Conservation (phyloP, 202 grass and related monocot genomes). For the Carex arenaria region DNA sequence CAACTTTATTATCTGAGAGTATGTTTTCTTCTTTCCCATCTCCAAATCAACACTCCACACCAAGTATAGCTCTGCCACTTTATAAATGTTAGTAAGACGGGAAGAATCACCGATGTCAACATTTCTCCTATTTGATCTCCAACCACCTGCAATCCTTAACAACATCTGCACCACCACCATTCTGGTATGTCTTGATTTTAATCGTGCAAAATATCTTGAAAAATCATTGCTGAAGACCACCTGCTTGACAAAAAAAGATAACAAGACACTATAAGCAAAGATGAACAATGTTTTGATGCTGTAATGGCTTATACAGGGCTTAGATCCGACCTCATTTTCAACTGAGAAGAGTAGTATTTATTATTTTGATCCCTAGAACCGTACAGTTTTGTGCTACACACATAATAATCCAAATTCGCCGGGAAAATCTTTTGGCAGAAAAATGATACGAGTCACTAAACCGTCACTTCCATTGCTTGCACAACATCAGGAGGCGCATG, state of each 20-base stretch:
- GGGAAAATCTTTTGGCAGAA: too few species aligned
- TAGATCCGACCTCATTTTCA: not conserved
- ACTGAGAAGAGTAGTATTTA: too few species aligned
- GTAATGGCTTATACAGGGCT: not conserved
- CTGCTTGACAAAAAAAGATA: conserved; percentile 17
- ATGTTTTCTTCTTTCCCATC: conserved; percentile 32
- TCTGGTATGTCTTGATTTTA: conserved; percentile 45
- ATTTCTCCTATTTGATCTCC: conserved; percentile 32
- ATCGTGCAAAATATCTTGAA: conserved; percentile 47
- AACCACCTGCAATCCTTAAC: conserved; percentile 51
- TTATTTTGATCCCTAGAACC: too few species aligned
- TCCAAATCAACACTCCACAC: conserved; percentile 67
- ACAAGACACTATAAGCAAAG: not conserved
- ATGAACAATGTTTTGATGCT: not conserved
- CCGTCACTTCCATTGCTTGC: too few species aligned
- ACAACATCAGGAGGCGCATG: too few species aligned
- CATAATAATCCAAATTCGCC: too few species aligned
- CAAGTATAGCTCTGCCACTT: conserved; percentile 44
- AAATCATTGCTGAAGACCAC: conserved; percentile 77
- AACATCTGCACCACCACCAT: conserved; percentile 54
- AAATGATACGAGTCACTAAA: too few species aligned
- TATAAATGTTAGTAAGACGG: conserved; percentile 44
- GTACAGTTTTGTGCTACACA: too few species aligned
- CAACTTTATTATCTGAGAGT: conserved; percentile 63
- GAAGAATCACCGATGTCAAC: not conserved